phyloP scores from a whole-genome alignment of 78 protist genomes.

The Planoprotostelium fungivorum region DNA sequence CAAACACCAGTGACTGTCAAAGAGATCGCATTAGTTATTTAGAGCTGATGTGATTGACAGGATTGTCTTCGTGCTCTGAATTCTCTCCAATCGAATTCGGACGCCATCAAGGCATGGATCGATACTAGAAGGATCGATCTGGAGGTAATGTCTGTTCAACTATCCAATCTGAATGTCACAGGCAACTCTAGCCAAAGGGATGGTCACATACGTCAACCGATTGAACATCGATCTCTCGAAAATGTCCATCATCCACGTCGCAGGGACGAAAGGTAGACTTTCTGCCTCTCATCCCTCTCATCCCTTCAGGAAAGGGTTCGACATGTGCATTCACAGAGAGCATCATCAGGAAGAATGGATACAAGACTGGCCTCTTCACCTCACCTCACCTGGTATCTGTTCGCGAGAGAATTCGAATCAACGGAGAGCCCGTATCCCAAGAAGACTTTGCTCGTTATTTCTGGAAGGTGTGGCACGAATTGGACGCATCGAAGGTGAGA shows the following conservation, averaged over 20 bases:
- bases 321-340: slow-evolving; percentile 70
- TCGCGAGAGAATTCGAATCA: slow-evolving; percentile 77
- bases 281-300: not conserved
- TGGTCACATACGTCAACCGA: not conserved
- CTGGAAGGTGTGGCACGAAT: slow-evolving; percentile 46
- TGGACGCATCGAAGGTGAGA: not conserved
- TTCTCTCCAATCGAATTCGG: not conserved
- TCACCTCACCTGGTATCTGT: slow-evolving; percentile 80
- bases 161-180: not conserved
- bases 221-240: not conserved
- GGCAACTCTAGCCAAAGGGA: not conserved
- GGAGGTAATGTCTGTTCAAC: not conserved
- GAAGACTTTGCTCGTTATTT: slow-evolving; percentile 61
- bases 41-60: too few relatives aligned
- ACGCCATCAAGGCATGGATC: not conserved
- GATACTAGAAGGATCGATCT: not conserved
- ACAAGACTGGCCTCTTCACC: slow-evolving; percentile 75
- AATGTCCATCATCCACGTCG: slow-evolving; percentile 71
- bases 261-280: slow-evolving; percentile 78
- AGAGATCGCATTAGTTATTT: too few relatives aligned
- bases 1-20: too few relatives aligned
- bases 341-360: slow-evolving; percentile 66
- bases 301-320: slow-evolving; percentile 74
- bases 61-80: not conserved
- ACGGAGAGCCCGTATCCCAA: slow-evolving; percentile 59